Evolutionary conservation across 768 basidiomycete species (phyloP), one percentile per base, ranked within the genome.

Genomic region (Collybia sp.): DNA sequence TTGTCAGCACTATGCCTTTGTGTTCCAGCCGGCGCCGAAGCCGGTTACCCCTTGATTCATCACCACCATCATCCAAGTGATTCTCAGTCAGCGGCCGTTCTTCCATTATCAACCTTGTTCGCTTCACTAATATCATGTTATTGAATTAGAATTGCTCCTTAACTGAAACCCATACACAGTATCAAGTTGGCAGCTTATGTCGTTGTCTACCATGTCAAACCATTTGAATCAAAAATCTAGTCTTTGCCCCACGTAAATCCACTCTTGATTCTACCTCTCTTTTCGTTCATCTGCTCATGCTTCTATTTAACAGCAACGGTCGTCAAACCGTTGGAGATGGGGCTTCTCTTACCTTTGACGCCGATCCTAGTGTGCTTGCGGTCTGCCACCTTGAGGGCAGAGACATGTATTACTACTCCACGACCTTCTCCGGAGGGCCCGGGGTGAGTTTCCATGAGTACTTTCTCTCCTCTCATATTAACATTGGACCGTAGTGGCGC

Each of bases 271-370:
- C 13, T 25, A 30, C 25, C 41, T 25, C 46, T 16, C 34, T 35
- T 32, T 40, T n/a, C n/a, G n/a, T n/a, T 20, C 10, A 13, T 40
- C 8, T 49, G n/a, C 58, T 64, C 41, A 63, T 48, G 12, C 34
- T 33, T 43, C 36, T 39, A 40, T 30, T 45, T 31, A 56, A 33
- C 64, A 93, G 90, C 90, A 92, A 92, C 89, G 90, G 88, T 71
- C 81, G 88, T 88, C 85, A 82, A 73, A 77, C 85, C 89, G 90
- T 92, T 93, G 90, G 89, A 71, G 90, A 93, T 91, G 90, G 90
- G 90, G 90, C 90, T 81, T 75, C 73, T 67, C 71, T 73, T 71
- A 76, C 76, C 71, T 78, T 80, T 80, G 83, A 84, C 83, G 75
- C 69, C 68, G 76, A 80, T 70, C 79, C 86, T 55, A 87, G 74